Evolutionary conservation across 352 stramenopile genomes (phyloP).

Genomic region (Globisporangium canariense): DNA sequence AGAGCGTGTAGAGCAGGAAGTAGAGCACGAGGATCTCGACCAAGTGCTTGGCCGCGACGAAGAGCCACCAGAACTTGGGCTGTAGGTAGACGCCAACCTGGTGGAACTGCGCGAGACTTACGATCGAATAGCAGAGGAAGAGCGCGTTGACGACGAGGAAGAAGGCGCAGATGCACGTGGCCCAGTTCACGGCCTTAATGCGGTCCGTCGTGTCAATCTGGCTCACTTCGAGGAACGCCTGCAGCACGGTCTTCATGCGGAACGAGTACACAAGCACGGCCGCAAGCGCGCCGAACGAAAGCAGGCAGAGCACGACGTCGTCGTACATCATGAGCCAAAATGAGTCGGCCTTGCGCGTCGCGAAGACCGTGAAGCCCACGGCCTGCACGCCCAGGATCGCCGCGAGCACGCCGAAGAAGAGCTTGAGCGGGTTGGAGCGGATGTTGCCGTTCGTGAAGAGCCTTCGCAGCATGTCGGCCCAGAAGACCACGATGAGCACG

Average conservation of each 20-base stretch:
- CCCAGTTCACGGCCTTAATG: conserved; percentile 94
- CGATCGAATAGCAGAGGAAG: conserved; percentile 83
- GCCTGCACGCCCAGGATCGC: conserved; percentile 67
- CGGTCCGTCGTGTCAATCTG: conserved; percentile 96
- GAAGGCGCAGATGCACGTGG: conserved; percentile 92
- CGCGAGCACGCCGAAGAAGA: conserved; percentile 86
- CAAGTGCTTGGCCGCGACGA: conserved; percentile 91
- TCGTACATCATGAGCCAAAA: conserved; percentile 95
- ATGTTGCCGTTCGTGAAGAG: conserved; percentile 74
- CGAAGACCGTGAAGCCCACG: conserved; percentile 88
- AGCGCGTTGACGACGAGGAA: conserved; percentile 93
- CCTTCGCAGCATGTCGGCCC: conserved; percentile 96
- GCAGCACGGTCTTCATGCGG: conserved; percentile 94
- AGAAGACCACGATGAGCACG: conserved; percentile 97
- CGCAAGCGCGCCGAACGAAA: conserved; percentile 87
- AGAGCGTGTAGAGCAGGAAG: conserved; percentile 94
- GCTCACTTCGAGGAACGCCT: conserved; percentile 94
- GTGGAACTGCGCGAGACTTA: conserved; percentile 87
- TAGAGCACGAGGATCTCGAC: conserved; percentile 93
- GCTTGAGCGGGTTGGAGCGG: conserved; percentile 79
- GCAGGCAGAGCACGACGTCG: conserved; percentile 81
- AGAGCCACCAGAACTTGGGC: conserved; percentile 89
- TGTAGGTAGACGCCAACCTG: conserved; percentile 84
- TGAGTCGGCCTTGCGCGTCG: conserved; percentile 78
- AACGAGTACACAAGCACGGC: conserved; percentile 94